Percentiles rank a stretch among this genome's conserved stretches.
phyloP scores from a whole-genome alignment of 192 early-diverging fungal genomes.

The Coemansia erecta region DNA sequence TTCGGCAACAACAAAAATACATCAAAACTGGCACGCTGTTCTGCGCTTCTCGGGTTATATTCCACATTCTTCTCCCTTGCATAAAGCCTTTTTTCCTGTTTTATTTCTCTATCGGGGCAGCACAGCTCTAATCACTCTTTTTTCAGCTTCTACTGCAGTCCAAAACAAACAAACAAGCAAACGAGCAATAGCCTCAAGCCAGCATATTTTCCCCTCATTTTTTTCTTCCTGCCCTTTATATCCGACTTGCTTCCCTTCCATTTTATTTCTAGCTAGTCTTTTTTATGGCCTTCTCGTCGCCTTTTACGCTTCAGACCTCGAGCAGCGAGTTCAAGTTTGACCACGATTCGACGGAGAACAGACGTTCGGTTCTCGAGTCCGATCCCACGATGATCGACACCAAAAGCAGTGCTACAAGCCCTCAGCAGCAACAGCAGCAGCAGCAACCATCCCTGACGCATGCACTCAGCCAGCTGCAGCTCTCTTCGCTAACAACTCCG shows the following conservation, averaged over 20 bases:
- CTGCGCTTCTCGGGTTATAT: background rate
- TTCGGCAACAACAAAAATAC: too few species aligned
- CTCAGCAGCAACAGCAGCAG: background rate
- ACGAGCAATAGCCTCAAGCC: background rate
- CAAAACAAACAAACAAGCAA: constrained; percentile 2
- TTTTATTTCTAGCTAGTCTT: background rate
- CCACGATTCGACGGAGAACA: background rate
- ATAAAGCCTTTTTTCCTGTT: constrained; percentile 6
- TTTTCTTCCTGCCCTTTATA: background rate
- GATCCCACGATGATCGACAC: constrained; percentile 8
- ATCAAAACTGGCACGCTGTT: too few species aligned
- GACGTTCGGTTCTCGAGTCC: background rate
- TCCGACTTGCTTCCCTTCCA: background rate
- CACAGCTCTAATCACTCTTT: background rate
- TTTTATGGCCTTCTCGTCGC: constrained; percentile 6
- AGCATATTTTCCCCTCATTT: background rate
- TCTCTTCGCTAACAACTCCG: background rate
- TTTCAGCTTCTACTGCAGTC: background rate
- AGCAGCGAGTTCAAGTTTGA: background rate
- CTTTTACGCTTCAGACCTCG: background rate
- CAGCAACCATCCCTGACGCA: constrained; percentile 3
- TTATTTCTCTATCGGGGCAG: background rate
- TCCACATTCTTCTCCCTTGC: background rate
- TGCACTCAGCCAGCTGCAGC: constrained; percentile 9
- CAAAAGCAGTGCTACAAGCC: background rate